A percentile compares a stretch with the other conserved stretches of the same genome.
Conservation (phyloP, 768 basidiomycete species). For the Panellus pusillus region DNA sequence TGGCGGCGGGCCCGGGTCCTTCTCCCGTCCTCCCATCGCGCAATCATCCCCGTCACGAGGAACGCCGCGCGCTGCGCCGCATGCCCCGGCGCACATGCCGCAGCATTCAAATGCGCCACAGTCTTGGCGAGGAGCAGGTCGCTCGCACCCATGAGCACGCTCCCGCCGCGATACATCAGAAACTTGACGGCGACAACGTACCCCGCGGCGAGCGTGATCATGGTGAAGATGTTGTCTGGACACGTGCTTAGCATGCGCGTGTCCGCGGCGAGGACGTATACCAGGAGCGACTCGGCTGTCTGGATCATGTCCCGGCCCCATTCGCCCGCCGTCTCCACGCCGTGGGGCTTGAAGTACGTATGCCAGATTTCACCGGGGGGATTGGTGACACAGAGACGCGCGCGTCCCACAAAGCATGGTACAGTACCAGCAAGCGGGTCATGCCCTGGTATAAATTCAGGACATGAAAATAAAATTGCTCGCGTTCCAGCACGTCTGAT, state of each 20-base stretch:
- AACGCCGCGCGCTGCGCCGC: conserved; percentile 23
- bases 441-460: conserved; percentile 36
- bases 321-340: conserved; percentile 32
- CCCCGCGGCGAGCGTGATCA: conserved; percentile 40
- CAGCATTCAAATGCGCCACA: conserved; percentile 27
- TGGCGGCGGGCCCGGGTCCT: too few species aligned
- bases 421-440: conserved; percentile 35
- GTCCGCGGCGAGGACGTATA: conserved; percentile 30
- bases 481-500: conserved; percentile 38
- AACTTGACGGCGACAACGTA: conserved; percentile 39
- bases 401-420: conserved; percentile 31
- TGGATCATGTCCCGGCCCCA: conserved; percentile 41
- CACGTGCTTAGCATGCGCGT: conserved; percentile 33
- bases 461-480: conserved; percentile 39
- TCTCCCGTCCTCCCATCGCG: conserved; percentile 14
- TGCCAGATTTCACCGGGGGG: conserved; percentile 18
- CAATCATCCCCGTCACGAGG: conserved; percentile 17
- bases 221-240: conserved; percentile 41
- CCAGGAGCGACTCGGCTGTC: conserved; percentile 35
- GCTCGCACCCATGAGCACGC: conserved; percentile 32
- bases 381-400: conserved; percentile 18
- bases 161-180: conserved; percentile 31
- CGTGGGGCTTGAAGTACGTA: conserved; percentile 32
- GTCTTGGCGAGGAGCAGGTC: conserved; percentile 31
- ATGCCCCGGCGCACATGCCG: conserved; percentile 35